Base-by-base conservation (phyloP, 345 rosid species). In the Eutrema heterophyllum region DNA sequence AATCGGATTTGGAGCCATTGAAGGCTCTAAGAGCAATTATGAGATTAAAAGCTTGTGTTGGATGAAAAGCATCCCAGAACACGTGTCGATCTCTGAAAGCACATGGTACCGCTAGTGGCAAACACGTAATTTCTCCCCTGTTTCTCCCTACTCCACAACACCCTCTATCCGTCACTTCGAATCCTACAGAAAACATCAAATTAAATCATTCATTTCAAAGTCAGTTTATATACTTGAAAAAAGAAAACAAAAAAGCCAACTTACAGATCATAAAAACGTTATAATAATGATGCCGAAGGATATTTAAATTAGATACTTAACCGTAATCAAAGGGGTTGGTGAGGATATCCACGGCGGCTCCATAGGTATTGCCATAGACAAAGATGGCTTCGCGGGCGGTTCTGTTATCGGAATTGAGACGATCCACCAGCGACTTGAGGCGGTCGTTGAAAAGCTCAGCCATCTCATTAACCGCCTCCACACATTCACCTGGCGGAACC, bases 51-150 rank as follows among this genome's bases (percentile, higher is more conserved):
- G 93, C 88, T 82, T 86, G 78, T 0, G 92, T 85, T 15, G 93
- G 93, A 58, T 86, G 92, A 65, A 73, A 84, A 6, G 94, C 87
- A 70, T 88, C 92, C 97, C 90, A 87, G 48, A 90, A 88, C 27
- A 84, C 73, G 46, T 83, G 84, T 9, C 78, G 64, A 11, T 87
- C 86, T 68, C 93, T 83, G 35, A 83, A 73, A 4, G 57, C 66
- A 72, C 96, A 88, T 10, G 97, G 89, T 2, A 82, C 52, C 33
- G 74, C 69, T 56, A 83, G 29, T 5, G 94, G 90, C 72, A 87
- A 81, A 60, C 97, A 90, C n/a, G 90, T 87, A 24, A 87, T 80
- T 62, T 81, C 83, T 1, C 92, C 89, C n/a, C 21, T 51, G 65
- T 88, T 86, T 73, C 83, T 84, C 24, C 97, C 92, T 26, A 82